A percentile compares a stretch with the other conserved stretches of the same genome.
Evolutionary conservation across 768 basidiomycete genomes (phyloP).

Genomic region (Galerina marginata): DNA sequence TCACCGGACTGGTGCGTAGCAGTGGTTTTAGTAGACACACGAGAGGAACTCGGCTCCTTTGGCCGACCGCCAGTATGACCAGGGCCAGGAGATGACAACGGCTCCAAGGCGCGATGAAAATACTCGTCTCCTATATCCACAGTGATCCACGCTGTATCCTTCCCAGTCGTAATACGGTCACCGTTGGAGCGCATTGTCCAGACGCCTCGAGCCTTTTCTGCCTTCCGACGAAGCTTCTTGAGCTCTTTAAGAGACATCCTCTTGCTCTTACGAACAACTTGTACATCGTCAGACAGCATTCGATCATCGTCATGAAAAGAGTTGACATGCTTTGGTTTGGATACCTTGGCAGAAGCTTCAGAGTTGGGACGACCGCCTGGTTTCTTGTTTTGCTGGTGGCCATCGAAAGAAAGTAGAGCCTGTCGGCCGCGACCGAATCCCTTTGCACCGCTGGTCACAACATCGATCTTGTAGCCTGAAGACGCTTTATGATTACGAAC

Average conservation of each 20-base stretch:
- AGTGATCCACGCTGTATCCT: conserved; percentile 36
- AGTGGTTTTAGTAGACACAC: neutral
- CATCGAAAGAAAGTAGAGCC: conserved; percentile 41
- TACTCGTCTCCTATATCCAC: conserved; percentile 50
- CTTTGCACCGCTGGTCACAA: conserved; percentile 44
- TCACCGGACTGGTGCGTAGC: neutral
- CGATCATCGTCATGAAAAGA: neutral
- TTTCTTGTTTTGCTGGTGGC: conserved; percentile 15
- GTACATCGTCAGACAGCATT: neutral
- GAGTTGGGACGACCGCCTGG: neutral
- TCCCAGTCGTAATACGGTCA: conserved; percentile 36
- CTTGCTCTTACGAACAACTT: neutral
- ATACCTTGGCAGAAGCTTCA: neutral
- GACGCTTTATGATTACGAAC: neutral
- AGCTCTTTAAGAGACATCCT: neutral
- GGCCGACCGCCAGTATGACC: neutral
- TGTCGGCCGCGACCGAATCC: conserved; percentile 42
- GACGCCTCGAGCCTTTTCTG: conserved; percentile 33
- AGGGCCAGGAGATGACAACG: neutral
- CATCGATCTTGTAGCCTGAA: conserved; percentile 36
- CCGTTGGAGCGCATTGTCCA: conserved; percentile 46
- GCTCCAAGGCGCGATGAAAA: conserved; percentile 43
- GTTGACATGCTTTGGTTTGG: neutral
- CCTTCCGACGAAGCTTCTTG: conserved; percentile 15
- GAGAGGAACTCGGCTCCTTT: neutral